Evolutionary conservation across 2,329 filamentous ascomycete genomes (phyloP).

Genomic region (Arthrobotrys iridis): DNA sequence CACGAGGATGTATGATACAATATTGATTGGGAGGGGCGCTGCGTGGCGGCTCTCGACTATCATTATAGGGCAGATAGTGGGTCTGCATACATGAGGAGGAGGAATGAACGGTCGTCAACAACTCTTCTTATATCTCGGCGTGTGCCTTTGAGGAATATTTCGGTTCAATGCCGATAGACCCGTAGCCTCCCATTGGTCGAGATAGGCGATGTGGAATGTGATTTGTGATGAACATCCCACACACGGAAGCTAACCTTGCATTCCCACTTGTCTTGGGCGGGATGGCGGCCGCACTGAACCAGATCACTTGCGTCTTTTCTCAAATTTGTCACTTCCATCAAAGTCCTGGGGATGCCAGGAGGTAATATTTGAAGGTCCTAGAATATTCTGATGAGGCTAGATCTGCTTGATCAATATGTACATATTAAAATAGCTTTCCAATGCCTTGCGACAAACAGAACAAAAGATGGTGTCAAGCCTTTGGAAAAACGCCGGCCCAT

Average conservation of each 20-base stretch:
- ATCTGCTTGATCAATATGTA: slow-evolving; percentile 7
- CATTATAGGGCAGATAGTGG: slow-evolving; percentile 14
- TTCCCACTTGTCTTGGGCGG: slow-evolving; percentile 25
- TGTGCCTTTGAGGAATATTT: slow-evolving; percentile 7
- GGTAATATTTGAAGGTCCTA: neutral
- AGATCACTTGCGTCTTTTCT: neutral
- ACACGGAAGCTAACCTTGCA: slow-evolving; percentile 27
- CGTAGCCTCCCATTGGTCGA: slow-evolving; percentile 29
- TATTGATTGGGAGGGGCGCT: neutral
- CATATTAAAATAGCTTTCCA: neutral
- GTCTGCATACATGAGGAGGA: slow-evolving; percentile 2
- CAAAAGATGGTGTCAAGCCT: slow-evolving; percentile 8
- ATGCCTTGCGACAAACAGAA: neutral
- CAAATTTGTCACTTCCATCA: neutral
- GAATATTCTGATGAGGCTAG: slow-evolving; percentile 10
- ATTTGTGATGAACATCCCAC: slow-evolving; percentile 32
- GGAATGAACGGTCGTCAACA: slow-evolving; percentile 14
- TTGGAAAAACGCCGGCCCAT: neutral
- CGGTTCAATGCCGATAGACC: slow-evolving; percentile 1
- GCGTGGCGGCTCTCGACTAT: slow-evolving; percentile 12
- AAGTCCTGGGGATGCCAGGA: neutral
- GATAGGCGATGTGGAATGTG: slow-evolving; percentile 38
- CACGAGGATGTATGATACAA: slow-evolving; percentile 23
- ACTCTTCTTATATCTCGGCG: slow-evolving; percentile 40
- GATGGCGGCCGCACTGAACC: slow-evolving; percentile 9